Evolutionary conservation across 495 filamentous ascomycete species (phyloP).

Genomic region (Penicillium samsonianum): DNA sequence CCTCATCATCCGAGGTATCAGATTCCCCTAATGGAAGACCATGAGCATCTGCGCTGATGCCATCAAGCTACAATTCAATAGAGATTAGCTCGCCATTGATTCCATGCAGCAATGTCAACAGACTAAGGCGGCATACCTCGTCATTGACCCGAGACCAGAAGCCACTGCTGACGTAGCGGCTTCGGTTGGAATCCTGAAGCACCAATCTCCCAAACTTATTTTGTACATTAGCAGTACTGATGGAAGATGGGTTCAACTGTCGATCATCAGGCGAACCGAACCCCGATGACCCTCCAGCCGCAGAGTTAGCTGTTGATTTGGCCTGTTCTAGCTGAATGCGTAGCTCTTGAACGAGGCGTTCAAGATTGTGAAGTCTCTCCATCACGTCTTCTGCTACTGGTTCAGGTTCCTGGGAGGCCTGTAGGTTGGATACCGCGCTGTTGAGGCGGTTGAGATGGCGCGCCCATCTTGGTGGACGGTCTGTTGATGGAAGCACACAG

Average conservation of each 20-base stretch:
- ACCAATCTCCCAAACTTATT: slow-evolving; percentile 45
- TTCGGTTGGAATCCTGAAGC: slow-evolving; percentile 40
- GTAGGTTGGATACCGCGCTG: slow-evolving; percentile 4
- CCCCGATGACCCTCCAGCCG: slow-evolving; percentile 16
- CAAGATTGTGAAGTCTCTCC: slow-evolving; percentile 54
- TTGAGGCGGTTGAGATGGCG: slow-evolving; percentile 42
- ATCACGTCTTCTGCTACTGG: slow-evolving; percentile 46
- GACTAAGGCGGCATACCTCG: slow-evolving; percentile 43
- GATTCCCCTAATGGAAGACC: slow-evolving; percentile 31
- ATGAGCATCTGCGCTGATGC: slow-evolving; percentile 41
- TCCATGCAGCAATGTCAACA: not conserved
- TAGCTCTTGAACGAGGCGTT: slow-evolving; percentile 57
- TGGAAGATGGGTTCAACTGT: slow-evolving; percentile 6
- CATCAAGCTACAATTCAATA: slow-evolving; percentile 42
- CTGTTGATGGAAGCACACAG: slow-evolving; percentile 52
- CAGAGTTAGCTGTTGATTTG: slow-evolving; percentile 24
- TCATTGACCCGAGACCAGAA: slow-evolving; percentile 57
- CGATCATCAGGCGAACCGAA: slow-evolving; percentile 19
- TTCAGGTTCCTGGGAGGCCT: slow-evolving; percentile 14
- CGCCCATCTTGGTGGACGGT: slow-evolving; percentile 54
- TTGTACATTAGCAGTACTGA: slow-evolving; percentile 23
- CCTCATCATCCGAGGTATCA: slow-evolving; percentile 47
- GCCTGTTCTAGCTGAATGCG: slow-evolving; percentile 52
- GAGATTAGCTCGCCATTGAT: slow-evolving; percentile 3
- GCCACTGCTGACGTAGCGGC: slow-evolving; percentile 51